Conservation (phyloP, 2,329 filamentous ascomycete species). For the Ceratocystis cubensis region DNA sequence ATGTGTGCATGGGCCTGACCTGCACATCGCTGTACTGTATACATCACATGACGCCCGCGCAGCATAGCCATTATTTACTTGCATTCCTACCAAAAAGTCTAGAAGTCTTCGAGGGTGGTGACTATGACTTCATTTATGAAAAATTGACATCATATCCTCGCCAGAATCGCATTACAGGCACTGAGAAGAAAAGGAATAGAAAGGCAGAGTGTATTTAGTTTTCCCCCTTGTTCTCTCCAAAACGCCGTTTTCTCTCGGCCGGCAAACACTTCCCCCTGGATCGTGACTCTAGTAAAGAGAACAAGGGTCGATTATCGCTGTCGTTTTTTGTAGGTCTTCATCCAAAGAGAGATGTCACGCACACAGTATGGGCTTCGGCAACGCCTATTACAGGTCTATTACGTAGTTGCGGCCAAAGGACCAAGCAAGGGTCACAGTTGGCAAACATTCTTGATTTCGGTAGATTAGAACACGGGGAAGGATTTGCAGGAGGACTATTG, state of each 20-base stretch:
- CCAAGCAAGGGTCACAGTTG: background rate
- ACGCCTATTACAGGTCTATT: no score
- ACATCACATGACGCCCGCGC: background rate
- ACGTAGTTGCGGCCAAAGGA: background rate
- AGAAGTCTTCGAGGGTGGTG: background rate
- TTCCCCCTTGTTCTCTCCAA: background rate
- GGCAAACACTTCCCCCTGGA: background rate
- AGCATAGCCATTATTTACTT: background rate
- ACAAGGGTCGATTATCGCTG: background rate
- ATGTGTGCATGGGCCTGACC: background rate
- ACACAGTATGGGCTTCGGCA: no score
- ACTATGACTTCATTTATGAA: background rate
- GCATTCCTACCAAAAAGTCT: background rate
- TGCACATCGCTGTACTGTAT: background rate
- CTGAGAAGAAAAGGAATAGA: background rate
- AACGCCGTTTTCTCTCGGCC: background rate
- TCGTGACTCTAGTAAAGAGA: background rate
- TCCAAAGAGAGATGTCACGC: background rate
- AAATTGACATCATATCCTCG: background rate
- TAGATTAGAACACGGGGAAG: background rate
- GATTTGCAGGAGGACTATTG: background rate
- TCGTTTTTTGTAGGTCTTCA: background rate
- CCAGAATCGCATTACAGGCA: background rate
- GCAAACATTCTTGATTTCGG: background rate
- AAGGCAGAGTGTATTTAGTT: background rate